Evolutionary conservation across 78 protist genomes (phyloP), one percentile per base, ranked within the genome.

Genomic region (Blattamonas nauphoetae): DNA sequence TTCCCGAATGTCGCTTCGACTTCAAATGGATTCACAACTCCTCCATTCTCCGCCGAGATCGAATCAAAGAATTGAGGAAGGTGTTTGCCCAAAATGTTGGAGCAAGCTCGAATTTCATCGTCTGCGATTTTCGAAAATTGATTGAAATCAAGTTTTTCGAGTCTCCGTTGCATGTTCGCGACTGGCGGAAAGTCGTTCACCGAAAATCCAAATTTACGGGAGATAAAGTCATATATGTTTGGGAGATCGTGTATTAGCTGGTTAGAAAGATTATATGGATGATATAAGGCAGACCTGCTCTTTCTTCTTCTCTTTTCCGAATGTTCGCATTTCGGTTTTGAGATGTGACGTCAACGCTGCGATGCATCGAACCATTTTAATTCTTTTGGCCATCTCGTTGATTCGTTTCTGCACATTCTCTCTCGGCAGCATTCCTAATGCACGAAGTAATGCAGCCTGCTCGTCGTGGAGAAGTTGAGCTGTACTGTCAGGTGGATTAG

Each of bases 161-260:
- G 42, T 0, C 35, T 38, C 41, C 78, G 46, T 44, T 82, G 34
- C 43, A 91, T 89, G 42, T 63, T 42, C n/a, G 85, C 81, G n/a
- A 93, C 41, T 45, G 88, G 92, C 42, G 96, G 96, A 45, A 94
- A 93, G 85, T 93, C 95, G 34, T 94, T 92, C 1, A 81, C 41
- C 0, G 94, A 64, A 3, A 85, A 0, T 1, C 29, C 1, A 42
- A 34, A 84, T 64, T 3, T n/a, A 32, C 0, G 0, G 41, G 1
- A 38, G 41, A 94, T 86, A n/a, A 36, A 55, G n/a, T n/a, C 2
- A 78, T 92, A 94, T 11, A 86, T 93, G 2, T 87, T 64, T 35
- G 44, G 86, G 44, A 94, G n/a, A 33, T 88, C 45, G 3, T 63
- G 45, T 36, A 94, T 86, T 36, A 94, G 71, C 84, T 89, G 90